Conservation (phyloP, 371 early-diverging fungal genomes). For the Mucor mucedo region DNA sequence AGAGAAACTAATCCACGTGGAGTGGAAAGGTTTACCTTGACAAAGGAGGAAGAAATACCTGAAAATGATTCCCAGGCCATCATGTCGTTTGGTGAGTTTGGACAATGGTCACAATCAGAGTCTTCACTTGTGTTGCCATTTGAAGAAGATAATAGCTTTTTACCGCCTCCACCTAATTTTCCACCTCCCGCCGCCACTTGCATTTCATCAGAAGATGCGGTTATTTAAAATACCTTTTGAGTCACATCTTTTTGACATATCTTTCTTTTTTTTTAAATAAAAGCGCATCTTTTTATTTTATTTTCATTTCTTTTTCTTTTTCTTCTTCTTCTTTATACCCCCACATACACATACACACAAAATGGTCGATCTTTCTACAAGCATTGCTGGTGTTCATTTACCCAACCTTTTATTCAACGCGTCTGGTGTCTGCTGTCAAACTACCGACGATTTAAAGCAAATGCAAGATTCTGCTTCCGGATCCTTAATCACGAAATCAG, state of each 20-base stretch:
- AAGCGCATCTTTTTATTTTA: neutral
- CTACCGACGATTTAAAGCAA: slow-evolving; percentile 43
- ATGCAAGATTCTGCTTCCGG: slow-evolving; percentile 51
- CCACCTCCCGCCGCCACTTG: neutral
- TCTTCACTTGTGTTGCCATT: slow-evolving; percentile 3
- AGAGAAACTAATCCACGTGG: neutral
- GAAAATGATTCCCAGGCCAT: neutral
- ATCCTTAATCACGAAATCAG: slow-evolving; percentile 56
- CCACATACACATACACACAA: neutral
- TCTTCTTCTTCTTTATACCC: neutral
- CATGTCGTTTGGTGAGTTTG: slow-evolving; percentile 7
- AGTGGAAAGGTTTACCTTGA: neutral
- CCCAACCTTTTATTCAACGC: slow-evolving; percentile 58
- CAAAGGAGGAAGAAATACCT: neutral
- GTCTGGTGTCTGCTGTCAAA: slow-evolving; percentile 55
- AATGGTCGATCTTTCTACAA: slow-evolving; percentile 54
- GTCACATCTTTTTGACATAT: neutral
- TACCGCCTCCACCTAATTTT: neutral
- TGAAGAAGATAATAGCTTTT: neutral
- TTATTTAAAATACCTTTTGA: neutral
- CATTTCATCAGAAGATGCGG: neutral
- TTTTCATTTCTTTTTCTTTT: slow-evolving; percentile 1
- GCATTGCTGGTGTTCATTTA: slow-evolving; percentile 48
- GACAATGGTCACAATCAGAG: neutral
- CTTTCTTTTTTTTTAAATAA: neutral